These are phyloP conservation scores for Oryza glaberrima DNA, from an alignment of 176 grass and related monocot genomes.

Conservation along the genomic window DNA sequence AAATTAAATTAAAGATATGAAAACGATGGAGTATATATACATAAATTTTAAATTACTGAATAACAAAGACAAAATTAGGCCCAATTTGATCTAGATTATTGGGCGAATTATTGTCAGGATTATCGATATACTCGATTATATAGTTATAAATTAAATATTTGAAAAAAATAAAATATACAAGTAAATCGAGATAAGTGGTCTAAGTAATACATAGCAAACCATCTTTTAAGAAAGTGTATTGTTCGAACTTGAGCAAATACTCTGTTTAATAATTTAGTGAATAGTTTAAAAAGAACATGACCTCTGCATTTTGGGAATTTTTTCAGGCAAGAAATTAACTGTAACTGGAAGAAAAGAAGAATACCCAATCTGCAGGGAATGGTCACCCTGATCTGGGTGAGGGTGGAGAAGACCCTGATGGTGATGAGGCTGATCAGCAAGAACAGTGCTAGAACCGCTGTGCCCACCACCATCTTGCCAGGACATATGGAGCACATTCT, in stretches of 20 bases:
- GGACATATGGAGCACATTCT: slow-evolving; percentile 40
- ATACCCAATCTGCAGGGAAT: slow-evolving; percentile 51
- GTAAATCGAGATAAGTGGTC: too few relatives aligned
- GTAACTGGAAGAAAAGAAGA: not conserved
- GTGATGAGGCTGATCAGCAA: slow-evolving; percentile 37
- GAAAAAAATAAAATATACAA: too few relatives aligned
- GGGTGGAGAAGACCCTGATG: slow-evolving; percentile 37
- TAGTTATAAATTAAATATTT: too few relatives aligned
- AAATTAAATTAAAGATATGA: not conserved
- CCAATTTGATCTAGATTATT: too few relatives aligned
- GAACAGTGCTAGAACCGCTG: slow-evolving; percentile 31
- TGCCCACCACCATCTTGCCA: slow-evolving; percentile 57
- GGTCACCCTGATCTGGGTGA: slow-evolving; percentile 23
- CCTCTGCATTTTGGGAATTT: not conserved
- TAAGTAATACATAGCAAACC: too few relatives aligned
- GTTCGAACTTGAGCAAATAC: too few relatives aligned
- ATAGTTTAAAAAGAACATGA: too few relatives aligned
- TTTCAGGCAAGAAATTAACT: not conserved
- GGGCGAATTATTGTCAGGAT: too few relatives aligned
- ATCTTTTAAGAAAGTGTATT: too few relatives aligned
- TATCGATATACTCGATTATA: too few relatives aligned
- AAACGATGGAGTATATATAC: not conserved
- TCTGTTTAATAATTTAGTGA: too few relatives aligned
- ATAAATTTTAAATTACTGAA: not conserved
- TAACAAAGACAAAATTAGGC: not conserved